Evolutionary conservation across 257 asterid species (phyloP).

Genomic region (Capsicum rhomboideum): DNA sequence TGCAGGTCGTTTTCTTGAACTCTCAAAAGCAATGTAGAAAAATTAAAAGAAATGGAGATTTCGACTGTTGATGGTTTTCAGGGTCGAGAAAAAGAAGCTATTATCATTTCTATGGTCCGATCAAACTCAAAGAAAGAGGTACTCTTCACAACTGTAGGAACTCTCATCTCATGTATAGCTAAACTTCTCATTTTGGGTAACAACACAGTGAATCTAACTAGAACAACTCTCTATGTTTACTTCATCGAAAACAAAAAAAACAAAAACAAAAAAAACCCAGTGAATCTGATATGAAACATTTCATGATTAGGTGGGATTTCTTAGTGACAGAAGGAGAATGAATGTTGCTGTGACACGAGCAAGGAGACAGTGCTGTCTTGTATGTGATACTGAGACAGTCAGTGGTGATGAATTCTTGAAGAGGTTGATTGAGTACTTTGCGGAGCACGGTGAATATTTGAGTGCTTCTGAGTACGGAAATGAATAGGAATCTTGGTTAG

Average conservation of each 20-base stretch:
- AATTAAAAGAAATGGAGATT: conserved; percentile 78
- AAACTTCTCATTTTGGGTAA: background rate
- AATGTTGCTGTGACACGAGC: conserved; percentile 98
- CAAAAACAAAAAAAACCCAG: no score
- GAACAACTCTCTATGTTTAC: no score
- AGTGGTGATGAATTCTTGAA: conserved; percentile 79
- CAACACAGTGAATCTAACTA: background rate
- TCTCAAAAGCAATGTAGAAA: conserved; percentile 66
- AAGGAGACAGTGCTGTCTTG: conserved; percentile 87
- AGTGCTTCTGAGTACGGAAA: conserved; percentile 75
- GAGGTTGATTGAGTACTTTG: conserved; percentile 76
- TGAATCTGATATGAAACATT: background rate
- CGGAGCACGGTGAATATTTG: conserved; percentile 88
- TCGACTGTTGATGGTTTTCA: conserved; percentile 98
- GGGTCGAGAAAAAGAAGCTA: conserved; percentile 97
- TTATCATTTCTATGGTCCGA: conserved; percentile 94
- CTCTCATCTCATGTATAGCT: background rate
- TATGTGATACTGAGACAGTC: conserved; percentile 95
- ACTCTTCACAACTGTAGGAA: conserved; percentile 6
- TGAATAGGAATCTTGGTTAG: conserved; percentile 13
- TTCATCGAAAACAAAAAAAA: no score
- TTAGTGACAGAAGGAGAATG: conserved; percentile 91
- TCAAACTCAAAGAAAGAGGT: conserved; percentile 94
- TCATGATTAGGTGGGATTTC: conserved; percentile 73
- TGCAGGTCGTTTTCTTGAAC: conserved; percentile 77